Base-by-base conservation (phyloP, 2,329 filamentous ascomycete genomes). In the Emmonsiellopsis sp. region DNA sequence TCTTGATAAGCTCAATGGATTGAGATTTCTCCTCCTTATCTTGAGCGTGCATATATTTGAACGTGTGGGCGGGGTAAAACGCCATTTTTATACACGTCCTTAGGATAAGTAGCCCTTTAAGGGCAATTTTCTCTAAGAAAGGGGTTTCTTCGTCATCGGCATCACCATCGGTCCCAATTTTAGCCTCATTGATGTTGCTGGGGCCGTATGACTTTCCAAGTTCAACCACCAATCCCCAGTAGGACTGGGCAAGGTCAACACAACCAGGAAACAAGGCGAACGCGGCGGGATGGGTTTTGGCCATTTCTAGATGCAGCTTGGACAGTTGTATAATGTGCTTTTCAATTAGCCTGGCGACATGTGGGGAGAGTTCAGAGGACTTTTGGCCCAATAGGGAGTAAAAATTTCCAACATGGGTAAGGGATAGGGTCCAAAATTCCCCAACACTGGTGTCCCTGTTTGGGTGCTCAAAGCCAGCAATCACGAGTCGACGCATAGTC, bases 231-330 rank as follows among this genome's bases (percentile, higher is more conserved):
- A 96, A 75, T 32, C 81, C 80, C 92, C 93, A 97, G 69, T 97
- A 97, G 13, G 86, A 84, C 59, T 82, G 82, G 1, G 88, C 84
- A 26, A 97, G 80, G 13, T 83, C 77, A 13, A 95, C 73, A 2
- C 89, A 90, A 62, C 88, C 85, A 1, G 90, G 89, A 6, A 98
- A 78, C 10, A 89, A 76, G 0, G 85, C 84, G 68, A 96, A 97
- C 52, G 89, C 87, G 3, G 87, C 84, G 1, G 91, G 84, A 66
- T 95, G 90, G 5, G 77, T 73, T 49, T 82, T 82, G 1, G 89
- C 83, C 85, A 97, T 92, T 53, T 89, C 85, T 40, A 94, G 78
- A 66, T 97, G 93, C 2, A 98, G 75, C 70, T 97, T 98, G 3
- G 91, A 85, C 49, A 97, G 85, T 65, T 97, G 91, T 42, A 96